These are phyloP conservation scores for Xylaria sp. DNA, from an alignment of 2,329 filamentous ascomycete genomes.

Conservation along the genomic window DNA sequence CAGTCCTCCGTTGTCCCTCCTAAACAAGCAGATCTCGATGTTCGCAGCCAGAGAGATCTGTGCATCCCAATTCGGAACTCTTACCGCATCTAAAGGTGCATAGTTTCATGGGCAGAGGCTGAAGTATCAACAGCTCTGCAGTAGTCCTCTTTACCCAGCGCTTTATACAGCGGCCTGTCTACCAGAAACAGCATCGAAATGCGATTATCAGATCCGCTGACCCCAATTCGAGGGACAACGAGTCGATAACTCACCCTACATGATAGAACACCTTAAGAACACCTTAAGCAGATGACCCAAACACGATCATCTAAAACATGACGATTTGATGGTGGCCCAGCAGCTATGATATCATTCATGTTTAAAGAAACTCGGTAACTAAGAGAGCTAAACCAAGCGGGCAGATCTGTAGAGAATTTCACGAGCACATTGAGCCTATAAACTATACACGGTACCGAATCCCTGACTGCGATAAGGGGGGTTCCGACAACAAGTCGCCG, in stretches of 20 bases:
- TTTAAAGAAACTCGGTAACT: constrained; percentile 13
- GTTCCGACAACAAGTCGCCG: constrained; percentile 4
- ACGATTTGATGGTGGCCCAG: not conserved
- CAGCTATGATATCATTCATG: constrained; percentile 30
- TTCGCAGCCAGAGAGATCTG: constrained; percentile 5
- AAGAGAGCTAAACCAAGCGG: constrained; percentile 7
- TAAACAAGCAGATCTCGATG: constrained; percentile 24
- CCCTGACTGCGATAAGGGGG: not conserved
- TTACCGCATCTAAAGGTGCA: not conserved
- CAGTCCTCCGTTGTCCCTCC: not conserved
- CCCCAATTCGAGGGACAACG: not conserved
- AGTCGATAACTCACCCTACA: not conserved
- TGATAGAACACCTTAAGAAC: not conserved
- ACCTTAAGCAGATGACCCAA: not conserved
- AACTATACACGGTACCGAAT: constrained; percentile 8
- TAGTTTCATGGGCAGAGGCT: not conserved
- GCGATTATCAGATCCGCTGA: constrained; percentile 9
- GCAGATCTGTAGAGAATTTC: constrained; percentile 16
- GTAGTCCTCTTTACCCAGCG: not conserved
- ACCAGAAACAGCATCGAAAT: constrained; percentile 14
- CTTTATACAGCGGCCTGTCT: constrained; percentile 9
- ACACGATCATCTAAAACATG: not conserved
- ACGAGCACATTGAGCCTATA: not conserved
- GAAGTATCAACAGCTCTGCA: not conserved
- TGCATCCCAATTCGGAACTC: not conserved